Evolutionary conservation across 2,329 filamentous ascomycete genomes (phyloP).

Genomic region (Phoma herbarum): DNA sequence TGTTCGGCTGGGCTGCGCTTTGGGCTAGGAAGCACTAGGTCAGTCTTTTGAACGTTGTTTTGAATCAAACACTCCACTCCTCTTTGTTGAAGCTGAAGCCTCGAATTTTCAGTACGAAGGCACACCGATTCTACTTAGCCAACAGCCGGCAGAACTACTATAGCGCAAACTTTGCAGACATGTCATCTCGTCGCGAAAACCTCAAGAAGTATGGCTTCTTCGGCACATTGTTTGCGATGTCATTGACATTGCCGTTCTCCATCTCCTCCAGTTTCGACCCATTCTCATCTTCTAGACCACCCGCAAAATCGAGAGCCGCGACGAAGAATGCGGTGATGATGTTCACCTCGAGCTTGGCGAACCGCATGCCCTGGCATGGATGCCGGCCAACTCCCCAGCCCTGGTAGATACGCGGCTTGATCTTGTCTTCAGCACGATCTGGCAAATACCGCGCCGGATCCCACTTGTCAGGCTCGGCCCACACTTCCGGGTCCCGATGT

Average conservation of each 20-base stretch:
- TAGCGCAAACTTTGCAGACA: no score
- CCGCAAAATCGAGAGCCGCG: background rate
- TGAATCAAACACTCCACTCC: no score
- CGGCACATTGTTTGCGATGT: background rate
- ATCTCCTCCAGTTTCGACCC: background rate
- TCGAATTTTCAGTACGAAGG: no score
- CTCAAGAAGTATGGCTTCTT: background rate
- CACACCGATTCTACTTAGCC: no score
- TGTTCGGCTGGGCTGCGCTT: conserved; percentile 73
- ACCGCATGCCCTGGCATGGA: background rate
- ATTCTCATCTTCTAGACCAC: background rate
- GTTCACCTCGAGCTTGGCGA: background rate
- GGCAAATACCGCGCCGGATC: background rate
- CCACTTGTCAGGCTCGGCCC: background rate
- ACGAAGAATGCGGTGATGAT: background rate
- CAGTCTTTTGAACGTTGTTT: background rate
- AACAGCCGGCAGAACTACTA: no score
- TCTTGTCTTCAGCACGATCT: background rate
- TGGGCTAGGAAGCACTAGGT: conserved; percentile 24
- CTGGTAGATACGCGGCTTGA: background rate
- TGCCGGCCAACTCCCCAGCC: background rate
- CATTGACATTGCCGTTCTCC: background rate
- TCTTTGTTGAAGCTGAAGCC: background rate
- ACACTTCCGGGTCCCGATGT: background rate
- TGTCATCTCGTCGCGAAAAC: background rate